These are phyloP conservation scores for Posidonia australis DNA, from an alignment of 106 monocot species.

Conservation along the genomic window DNA sequence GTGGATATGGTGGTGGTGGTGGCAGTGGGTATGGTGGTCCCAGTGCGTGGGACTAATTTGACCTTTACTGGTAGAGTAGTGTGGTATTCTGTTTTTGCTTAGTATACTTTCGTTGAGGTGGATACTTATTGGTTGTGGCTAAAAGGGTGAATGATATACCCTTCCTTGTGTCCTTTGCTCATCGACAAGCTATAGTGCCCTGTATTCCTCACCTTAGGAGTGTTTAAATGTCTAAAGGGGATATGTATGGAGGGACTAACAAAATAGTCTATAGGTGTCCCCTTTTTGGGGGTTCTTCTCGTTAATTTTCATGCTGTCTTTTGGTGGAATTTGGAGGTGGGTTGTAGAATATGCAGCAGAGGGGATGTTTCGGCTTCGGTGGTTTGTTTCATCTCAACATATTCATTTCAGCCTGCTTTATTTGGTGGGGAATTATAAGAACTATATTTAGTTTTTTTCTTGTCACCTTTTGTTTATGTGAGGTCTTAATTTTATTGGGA, in stretches of 20 bases:
- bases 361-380: not conserved
- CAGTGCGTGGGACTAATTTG: constrained; percentile 9
- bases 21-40: constrained; percentile 6
- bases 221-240: not conserved
- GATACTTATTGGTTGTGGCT: not conserved
- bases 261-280: constrained; percentile 1
- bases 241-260: not conserved
- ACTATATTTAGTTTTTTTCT: not conserved
- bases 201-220: not conserved
- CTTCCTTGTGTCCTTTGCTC: not conserved
- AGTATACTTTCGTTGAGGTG: not conserved
- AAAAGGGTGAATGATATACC: not conserved
- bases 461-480: not conserved
- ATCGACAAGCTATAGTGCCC: not conserved
- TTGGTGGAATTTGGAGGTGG: not conserved
- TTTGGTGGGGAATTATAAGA: not conserved
- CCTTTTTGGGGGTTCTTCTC: not conserved
- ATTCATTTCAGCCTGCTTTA: constrained; percentile 5
- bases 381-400: not conserved
- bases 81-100: not conserved
- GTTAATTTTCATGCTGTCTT: not conserved
- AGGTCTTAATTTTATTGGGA: not conserved
- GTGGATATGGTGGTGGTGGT: not conserved
- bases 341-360: not conserved
- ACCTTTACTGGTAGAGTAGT: not conserved